Evolutionary conservation across 2,329 filamentous ascomycete species (phyloP).

Genomic region (Diaporthe aspalathi): DNA sequence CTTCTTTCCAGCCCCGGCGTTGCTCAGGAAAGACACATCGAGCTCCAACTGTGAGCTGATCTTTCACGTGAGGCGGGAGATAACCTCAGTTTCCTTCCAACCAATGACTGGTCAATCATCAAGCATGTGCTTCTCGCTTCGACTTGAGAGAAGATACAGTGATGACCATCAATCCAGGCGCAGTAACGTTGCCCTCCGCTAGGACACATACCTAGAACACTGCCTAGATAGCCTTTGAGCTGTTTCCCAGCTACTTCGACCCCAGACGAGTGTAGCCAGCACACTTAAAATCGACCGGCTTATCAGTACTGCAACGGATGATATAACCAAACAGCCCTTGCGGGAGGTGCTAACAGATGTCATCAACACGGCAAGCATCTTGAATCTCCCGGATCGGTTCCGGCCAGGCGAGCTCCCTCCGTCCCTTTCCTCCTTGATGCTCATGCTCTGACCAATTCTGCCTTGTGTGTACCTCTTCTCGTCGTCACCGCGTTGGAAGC

Average conservation of each 20-base stretch:
- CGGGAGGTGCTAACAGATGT: neutral
- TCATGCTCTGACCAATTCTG: slow-evolving; percentile 81
- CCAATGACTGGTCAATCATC: slow-evolving; percentile 74
- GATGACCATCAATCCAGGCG: slow-evolving; percentile 67
- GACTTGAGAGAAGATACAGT: slow-evolving; percentile 75
- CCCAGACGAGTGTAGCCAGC: slow-evolving; percentile 77
- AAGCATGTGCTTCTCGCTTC: slow-evolving; percentile 74
- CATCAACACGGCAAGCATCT: neutral
- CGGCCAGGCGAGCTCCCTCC: neutral
- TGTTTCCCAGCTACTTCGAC: slow-evolving; percentile 79
- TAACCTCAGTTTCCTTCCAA: slow-evolving; percentile 78
- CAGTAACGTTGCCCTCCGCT: slow-evolving; percentile 66
- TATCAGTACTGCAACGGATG: neutral
- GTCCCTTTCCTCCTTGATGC: slow-evolving; percentile 73
- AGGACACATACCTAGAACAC: slow-evolving; percentile 65
- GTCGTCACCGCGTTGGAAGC: slow-evolving; percentile 73
- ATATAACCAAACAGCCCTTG: neutral
- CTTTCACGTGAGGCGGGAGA: slow-evolving; percentile 78
- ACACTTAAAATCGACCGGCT: slow-evolving; percentile 51
- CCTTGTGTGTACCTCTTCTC: slow-evolving; percentile 83
- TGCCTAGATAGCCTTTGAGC: slow-evolving; percentile 49
- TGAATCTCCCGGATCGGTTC: neutral
- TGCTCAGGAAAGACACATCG: slow-evolving; percentile 69
- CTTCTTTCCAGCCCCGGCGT: slow-evolving; percentile 1
- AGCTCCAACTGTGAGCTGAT: slow-evolving; percentile 74